Evolutionary conservation across 495 filamentous ascomycete species (phyloP).

Genomic region (Ramalina peruviana): DNA sequence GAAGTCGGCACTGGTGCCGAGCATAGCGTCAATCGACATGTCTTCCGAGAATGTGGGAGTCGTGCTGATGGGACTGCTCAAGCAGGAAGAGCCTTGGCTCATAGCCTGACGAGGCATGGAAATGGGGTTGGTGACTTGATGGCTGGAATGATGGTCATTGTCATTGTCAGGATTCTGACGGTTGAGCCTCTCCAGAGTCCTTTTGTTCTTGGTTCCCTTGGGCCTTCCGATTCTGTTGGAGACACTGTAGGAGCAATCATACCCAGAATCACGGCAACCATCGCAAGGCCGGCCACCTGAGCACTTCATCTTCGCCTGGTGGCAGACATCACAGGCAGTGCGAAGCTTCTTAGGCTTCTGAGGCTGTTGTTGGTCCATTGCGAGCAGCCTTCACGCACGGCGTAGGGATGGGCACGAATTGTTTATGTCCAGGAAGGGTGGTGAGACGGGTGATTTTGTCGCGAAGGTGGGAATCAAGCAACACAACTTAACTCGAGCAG

Average conservation of each 20-base stretch:
- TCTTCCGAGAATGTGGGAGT: slow-evolving; percentile 1
- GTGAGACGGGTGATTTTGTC: no score
- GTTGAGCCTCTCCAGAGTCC: slow-evolving; percentile 10
- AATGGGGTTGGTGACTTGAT: background rate
- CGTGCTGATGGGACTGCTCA: slow-evolving; percentile 3
- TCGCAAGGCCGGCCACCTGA: slow-evolving; percentile 15
- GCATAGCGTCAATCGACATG: slow-evolving; percentile 6
- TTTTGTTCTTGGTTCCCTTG: slow-evolving; percentile 19
- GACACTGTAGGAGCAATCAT: slow-evolving; percentile 15
- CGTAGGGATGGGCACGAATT: no score
- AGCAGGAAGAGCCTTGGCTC: slow-evolving; percentile 1
- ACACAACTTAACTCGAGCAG: no score
- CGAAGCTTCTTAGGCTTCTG: slow-evolving; percentile 13
- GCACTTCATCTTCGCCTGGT: slow-evolving; percentile 17
- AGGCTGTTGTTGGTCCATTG: slow-evolving; percentile 1
- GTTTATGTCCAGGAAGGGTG: no score
- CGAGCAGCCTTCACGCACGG: background rate
- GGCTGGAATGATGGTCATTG: background rate
- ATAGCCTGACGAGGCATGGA: background rate
- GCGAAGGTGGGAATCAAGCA: no score
- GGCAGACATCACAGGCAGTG: slow-evolving; percentile 19
- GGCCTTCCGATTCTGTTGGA: slow-evolving; percentile 18
- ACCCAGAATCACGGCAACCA: slow-evolving; percentile 11
- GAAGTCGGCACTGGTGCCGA: background rate
- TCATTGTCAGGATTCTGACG: slow-evolving; percentile 3